Evolutionary conservation across 495 filamentous ascomycete species (phyloP).

Genomic region (Saxophila tyrrhenica): DNA sequence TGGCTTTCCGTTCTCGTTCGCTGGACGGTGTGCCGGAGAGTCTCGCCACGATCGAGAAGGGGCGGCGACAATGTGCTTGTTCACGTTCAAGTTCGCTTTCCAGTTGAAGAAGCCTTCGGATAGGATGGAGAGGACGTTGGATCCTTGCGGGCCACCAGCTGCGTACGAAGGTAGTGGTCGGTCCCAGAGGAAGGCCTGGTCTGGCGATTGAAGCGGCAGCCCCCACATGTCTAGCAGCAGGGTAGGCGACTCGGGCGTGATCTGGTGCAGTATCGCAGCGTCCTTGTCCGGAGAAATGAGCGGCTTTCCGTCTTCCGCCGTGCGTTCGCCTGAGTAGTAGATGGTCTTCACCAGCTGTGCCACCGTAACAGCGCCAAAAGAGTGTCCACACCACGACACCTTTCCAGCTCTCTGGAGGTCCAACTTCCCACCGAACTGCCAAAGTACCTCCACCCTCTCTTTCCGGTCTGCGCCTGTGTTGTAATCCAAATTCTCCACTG

Average conservation of each 20-base stretch:
- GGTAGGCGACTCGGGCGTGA: slow-evolving; percentile 48
- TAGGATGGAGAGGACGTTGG: slow-evolving; percentile 49
- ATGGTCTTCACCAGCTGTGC: slow-evolving; percentile 63
- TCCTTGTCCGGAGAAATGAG: slow-evolving; percentile 40
- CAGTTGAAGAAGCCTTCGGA: slow-evolving; percentile 63
- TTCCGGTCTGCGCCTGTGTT: slow-evolving; percentile 24
- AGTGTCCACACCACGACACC: slow-evolving; percentile 63
- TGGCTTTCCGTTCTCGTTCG: slow-evolving; percentile 3
- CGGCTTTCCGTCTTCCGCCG: slow-evolving; percentile 22
- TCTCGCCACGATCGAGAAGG: slow-evolving; percentile 8
- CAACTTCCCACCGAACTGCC: slow-evolving; percentile 41
- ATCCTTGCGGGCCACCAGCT: slow-evolving; percentile 34
- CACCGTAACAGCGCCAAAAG: slow-evolving; percentile 60
- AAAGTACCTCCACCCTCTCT: slow-evolving; percentile 30
- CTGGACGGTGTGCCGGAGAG: slow-evolving; percentile 6
- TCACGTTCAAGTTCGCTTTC: slow-evolving; percentile 49
- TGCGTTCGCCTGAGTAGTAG: slow-evolving; percentile 38
- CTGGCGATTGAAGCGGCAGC: slow-evolving; percentile 47
- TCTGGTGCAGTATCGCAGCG: slow-evolving; percentile 44
- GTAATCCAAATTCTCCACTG: slow-evolving; percentile 30
- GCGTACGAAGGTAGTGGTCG: slow-evolving; percentile 57
- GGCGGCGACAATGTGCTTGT: slow-evolving; percentile 42
- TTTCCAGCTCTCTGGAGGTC: slow-evolving; percentile 57
- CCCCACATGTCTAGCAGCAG: slow-evolving; percentile 67
- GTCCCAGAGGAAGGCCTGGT: slow-evolving; percentile 45